Evolutionary conservation across 495 filamentous ascomycete genomes (phyloP).

Genomic region (Pyrenula massariospora): DNA sequence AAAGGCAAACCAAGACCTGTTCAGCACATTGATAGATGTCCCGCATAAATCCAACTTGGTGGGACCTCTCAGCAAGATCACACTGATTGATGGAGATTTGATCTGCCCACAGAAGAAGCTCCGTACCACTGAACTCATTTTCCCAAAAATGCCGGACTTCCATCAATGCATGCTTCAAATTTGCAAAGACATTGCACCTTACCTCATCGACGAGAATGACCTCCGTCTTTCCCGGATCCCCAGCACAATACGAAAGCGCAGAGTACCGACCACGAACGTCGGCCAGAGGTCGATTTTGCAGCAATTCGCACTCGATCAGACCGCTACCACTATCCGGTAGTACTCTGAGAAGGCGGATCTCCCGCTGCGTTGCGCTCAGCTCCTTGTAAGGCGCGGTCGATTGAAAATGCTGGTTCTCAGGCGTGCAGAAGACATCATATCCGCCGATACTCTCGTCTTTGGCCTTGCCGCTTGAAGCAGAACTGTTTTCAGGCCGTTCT

Average conservation of each 20-base stretch:
- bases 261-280: background rate
- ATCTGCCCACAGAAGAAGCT: background rate
- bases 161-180: background rate
- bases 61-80: background rate
- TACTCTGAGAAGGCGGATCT: background rate
- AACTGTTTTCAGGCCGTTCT: too few species aligned
- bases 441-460: too few species aligned
- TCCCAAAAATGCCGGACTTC: background rate
- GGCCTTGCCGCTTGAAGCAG: too few species aligned
- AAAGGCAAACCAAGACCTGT: background rate
- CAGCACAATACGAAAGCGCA: background rate
- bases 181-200: background rate
- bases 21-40: background rate
- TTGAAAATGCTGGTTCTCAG: background rate
- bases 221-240: background rate
- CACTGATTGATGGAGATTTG: background rate
- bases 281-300: background rate
- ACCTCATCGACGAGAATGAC: background rate
- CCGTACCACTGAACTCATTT: background rate
- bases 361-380: background rate
- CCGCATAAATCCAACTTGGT: background rate
- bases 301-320: background rate
- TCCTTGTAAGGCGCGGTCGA: background rate
- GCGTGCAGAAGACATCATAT: background rate
- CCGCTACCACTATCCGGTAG: background rate